phyloP scores from a whole-genome alignment of 75 land plant species.

The Pinus albicaulis region DNA sequence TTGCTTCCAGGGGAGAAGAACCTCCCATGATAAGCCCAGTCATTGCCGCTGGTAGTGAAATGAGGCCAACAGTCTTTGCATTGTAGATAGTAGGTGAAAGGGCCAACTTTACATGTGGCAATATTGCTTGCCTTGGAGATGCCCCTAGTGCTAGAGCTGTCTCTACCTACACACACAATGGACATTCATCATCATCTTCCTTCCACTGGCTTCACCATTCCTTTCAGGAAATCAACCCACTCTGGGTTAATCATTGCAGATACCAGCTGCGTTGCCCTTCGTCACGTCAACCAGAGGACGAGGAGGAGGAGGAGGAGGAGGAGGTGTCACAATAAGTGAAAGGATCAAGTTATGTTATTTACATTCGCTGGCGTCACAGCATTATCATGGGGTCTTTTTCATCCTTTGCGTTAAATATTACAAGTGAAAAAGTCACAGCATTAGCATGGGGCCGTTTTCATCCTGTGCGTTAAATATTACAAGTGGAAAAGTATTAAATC shows the following conservation, averaged over 20 bases:
- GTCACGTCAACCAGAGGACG: too few species aligned
- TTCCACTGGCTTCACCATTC: conserved; percentile 71
- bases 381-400: too few species aligned
- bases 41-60: conserved; percentile 94
- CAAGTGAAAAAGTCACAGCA: too few species aligned
- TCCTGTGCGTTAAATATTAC: too few species aligned
- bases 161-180: conserved; percentile 54
- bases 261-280: too few species aligned
- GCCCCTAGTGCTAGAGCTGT: conserved; percentile 97
- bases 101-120: conserved; percentile 71
- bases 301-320: too few species aligned
- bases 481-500: too few species aligned
- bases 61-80: conserved; percentile 91
- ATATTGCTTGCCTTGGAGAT: conserved; percentile 85
- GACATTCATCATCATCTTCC: neutral
- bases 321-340: too few species aligned
- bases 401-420: too few species aligned
- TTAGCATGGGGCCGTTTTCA: too few species aligned
- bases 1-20: conserved; percentile 89
- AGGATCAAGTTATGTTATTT: too few species aligned
- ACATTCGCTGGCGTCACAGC: too few species aligned
- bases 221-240: conserved; percentile 57
- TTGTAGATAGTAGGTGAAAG: conserved; percentile 88
- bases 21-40: conserved; percentile 98
- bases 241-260: neutral